A percentile compares a stretch with the other conserved stretches of the same genome.
Conservation (phyloP, 345 rosid species). For the Salix caprea region DNA sequence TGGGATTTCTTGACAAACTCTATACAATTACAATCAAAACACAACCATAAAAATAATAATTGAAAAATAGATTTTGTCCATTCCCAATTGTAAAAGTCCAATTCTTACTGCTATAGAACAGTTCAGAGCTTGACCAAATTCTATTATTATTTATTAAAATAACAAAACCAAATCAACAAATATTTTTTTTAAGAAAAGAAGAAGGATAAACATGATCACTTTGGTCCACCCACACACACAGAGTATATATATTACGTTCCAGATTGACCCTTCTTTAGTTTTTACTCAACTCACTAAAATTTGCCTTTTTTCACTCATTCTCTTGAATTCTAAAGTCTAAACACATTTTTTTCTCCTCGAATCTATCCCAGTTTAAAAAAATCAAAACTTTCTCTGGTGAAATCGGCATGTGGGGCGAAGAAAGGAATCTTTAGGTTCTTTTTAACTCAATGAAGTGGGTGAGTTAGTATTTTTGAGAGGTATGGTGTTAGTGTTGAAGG, state of each 20-base stretch:
- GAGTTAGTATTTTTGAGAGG: neutral
- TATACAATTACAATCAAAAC: neutral
- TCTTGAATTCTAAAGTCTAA: neutral
- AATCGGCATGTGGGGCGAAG: neutral
- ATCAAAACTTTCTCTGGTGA: neutral
- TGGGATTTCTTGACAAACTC: neutral
- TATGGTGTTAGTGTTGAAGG: slow-evolving; percentile 21
- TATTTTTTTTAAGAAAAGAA: neutral
- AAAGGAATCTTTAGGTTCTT: neutral
- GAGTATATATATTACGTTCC: neutral
- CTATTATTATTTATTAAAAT: neutral
- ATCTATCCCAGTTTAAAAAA: neutral
- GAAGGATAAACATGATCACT: neutral
- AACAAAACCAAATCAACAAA: neutral
- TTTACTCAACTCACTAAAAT: neutral
- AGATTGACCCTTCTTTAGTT: neutral
- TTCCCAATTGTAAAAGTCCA: neutral
- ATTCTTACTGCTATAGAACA: neutral
- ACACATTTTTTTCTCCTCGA: neutral
- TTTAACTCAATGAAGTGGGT: slow-evolving; percentile 8
- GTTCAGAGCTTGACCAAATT: neutral
- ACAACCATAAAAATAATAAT: no score
- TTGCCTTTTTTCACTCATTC: neutral
- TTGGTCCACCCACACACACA: neutral
- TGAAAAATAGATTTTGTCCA: neutral